Evolutionary conservation across 495 filamentous ascomycete genomes (phyloP).

Genomic region (Aspergillus leporis): DNA sequence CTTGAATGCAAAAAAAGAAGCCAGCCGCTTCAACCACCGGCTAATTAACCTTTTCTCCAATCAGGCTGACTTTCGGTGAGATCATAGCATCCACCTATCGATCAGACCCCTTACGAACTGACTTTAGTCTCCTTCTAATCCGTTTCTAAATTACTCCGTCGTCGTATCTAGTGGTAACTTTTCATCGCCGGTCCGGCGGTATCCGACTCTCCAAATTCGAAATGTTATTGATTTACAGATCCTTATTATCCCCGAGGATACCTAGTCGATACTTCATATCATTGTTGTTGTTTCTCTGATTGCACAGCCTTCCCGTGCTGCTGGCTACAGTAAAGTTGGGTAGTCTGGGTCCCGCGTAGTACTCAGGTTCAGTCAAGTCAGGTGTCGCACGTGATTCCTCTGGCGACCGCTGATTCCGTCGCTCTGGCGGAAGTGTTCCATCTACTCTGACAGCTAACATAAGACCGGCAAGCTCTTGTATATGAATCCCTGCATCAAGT

Average conservation of each 20-base stretch:
- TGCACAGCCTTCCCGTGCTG: conserved; percentile 16
- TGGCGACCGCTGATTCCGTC: conserved; percentile 2
- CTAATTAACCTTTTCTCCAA: conserved; percentile 13
- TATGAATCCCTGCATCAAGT: neutral
- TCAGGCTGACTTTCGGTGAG: conserved; percentile 10
- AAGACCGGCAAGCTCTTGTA: neutral
- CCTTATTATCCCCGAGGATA: neutral
- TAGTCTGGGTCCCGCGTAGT: conserved; percentile 14
- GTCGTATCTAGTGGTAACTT: conserved; percentile 3
- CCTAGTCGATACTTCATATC: neutral
- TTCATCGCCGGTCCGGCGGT: conserved; percentile 6
- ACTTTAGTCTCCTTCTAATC: neutral
- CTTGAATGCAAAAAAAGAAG: neutral
- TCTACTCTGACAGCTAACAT: neutral
- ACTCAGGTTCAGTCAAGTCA: conserved; percentile 9
- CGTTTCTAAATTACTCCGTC: conserved; percentile 2
- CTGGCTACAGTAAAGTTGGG: conserved; percentile 9
- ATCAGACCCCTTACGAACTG: conserved; percentile 8
- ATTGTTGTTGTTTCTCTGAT: neutral
- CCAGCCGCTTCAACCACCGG: conserved; percentile 16
- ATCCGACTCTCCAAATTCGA: conserved; percentile 10
- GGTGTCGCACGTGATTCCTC: conserved; percentile 13
- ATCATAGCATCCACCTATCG: conserved; percentile 16
- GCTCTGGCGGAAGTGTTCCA: neutral
- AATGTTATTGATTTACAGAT: neutral